Evolutionary conservation across 495 filamentous ascomycete genomes (phyloP).

Genomic region (Cryomyces minteri): DNA sequence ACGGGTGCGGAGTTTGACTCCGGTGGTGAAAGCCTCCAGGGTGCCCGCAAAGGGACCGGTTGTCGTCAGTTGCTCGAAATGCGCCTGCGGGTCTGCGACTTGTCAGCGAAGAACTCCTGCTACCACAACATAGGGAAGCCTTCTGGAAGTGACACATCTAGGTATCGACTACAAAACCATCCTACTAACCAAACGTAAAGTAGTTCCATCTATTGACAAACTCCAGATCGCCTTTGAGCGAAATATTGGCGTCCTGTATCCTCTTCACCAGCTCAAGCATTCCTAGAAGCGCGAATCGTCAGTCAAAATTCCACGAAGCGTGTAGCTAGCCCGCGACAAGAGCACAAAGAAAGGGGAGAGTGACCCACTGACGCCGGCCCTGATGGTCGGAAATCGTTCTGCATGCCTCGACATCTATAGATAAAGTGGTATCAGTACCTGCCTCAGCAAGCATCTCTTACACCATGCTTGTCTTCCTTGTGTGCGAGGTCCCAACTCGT

Average conservation of each 20-base stretch:
- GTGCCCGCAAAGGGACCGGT: conserved; percentile 39
- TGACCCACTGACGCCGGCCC: conserved; percentile 29
- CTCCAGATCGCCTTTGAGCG: conserved; percentile 28
- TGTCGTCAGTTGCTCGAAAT: conserved; percentile 35
- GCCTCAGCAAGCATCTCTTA: no score
- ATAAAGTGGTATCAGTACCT: not conserved
- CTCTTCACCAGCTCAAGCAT: conserved; percentile 29
- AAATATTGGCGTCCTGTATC: conserved; percentile 23
- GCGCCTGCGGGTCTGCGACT: conserved; percentile 10
- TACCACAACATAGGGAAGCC: no score
- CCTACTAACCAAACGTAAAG: conserved; percentile 17
- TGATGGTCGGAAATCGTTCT: conserved; percentile 37
- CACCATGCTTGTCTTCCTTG: no score
- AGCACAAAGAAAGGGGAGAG: not conserved
- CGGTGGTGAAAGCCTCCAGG: conserved; percentile 34
- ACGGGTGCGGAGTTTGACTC: conserved; percentile 34
- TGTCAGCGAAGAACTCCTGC: not conserved
- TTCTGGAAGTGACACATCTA: no score
- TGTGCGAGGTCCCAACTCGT: no score
- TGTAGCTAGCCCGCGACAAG: not conserved
- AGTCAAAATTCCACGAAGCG: no score
- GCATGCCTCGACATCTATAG: conserved; percentile 38
- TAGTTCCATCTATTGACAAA: conserved; percentile 40
- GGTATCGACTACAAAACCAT: no score
- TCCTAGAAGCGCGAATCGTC: conserved; percentile 14